Evolutionary conservation across 768 basidiomycete species (phyloP), one percentile per base, ranked within the genome.

Genomic region (Leccinum rimulosum): DNA sequence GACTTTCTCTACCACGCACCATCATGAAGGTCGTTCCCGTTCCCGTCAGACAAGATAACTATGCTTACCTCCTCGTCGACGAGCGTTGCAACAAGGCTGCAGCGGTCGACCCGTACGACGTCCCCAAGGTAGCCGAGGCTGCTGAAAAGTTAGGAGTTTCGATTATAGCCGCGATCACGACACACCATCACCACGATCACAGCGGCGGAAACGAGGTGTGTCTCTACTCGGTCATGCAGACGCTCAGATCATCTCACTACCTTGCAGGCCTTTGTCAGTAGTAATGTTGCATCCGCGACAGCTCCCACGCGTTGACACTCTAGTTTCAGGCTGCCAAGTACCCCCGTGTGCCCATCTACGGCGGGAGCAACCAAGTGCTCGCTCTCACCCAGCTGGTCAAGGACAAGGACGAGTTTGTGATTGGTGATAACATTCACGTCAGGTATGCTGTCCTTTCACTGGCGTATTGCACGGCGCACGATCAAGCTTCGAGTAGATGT

Each of bases 111-210:
- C 86, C 89, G 0, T 94, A 80, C 69, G 90, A 94, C 64, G 83
- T 92, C 0, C 69, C 80, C 48, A 91, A 87, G 68, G 84, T 95
- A 3, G 68, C 79, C 36, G 82, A 78, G 0, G 84, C 82, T 1
- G 93, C 91, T 2, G 74, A 84, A 47, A 73, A 76, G 10, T 81
- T 83, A 40, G 84, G 79, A 9, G 88, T 93, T 27, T 70, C 81
- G 50, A 80, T 95, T 57, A 79, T 90, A 36, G 87, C 89, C 43
- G 82, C 77, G 25, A 80, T 98, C 64, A 97, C 93, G 12, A 98
- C 96, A 3, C 96, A 97, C 74, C 93, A 95, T 73, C 95, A 97
- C 72, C 67, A 80, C 62, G 95, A 98, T 76, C 94, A 95, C 71
- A 88, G 86, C 63, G 92, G 91, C 19, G 94, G 94, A 35, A 96